Evolutionary conservation across 352 stramenopile genomes (phyloP).

Genomic region (Saprolegnia diclina): DNA sequence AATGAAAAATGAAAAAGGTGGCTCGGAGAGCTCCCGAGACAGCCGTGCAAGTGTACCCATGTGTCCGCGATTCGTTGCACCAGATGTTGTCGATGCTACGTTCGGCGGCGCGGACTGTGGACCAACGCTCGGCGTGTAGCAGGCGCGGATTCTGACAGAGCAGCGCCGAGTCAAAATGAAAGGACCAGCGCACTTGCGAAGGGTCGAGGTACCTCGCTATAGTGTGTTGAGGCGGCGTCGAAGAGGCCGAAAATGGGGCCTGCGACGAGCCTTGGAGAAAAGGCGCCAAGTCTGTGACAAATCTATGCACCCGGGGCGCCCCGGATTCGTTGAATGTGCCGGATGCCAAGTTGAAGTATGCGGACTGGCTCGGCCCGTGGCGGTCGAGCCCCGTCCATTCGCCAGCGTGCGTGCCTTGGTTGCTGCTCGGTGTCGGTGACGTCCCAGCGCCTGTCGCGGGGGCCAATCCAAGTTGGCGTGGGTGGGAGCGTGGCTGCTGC

Average conservation of each 20-base stretch:
- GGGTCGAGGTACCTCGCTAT: background rate
- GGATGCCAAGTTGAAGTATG: background rate
- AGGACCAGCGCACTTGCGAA: background rate
- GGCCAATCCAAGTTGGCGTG: background rate
- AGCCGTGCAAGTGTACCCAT: background rate
- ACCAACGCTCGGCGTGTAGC: too few relatives aligned
- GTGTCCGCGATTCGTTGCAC: background rate
- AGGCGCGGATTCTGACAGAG: background rate
- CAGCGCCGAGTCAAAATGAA: background rate
- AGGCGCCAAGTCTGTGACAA: background rate
- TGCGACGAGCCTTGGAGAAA: background rate
- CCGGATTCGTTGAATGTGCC: background rate
- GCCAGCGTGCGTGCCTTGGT: background rate
- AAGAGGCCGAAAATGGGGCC: too few relatives aligned
- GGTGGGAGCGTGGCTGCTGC: background rate
- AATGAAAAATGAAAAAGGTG: background rate
- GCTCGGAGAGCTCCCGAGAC: background rate
- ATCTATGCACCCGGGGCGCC: background rate
- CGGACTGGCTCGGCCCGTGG: background rate
- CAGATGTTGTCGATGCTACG: background rate
- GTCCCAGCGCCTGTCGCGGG: background rate
- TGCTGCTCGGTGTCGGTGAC: background rate
- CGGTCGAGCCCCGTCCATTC: background rate
- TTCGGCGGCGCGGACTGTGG: background rate
- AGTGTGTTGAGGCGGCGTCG: too few relatives aligned